Conservation (phyloP, 2,329 filamentous ascomycete species). For the Didymella glomerata region DNA sequence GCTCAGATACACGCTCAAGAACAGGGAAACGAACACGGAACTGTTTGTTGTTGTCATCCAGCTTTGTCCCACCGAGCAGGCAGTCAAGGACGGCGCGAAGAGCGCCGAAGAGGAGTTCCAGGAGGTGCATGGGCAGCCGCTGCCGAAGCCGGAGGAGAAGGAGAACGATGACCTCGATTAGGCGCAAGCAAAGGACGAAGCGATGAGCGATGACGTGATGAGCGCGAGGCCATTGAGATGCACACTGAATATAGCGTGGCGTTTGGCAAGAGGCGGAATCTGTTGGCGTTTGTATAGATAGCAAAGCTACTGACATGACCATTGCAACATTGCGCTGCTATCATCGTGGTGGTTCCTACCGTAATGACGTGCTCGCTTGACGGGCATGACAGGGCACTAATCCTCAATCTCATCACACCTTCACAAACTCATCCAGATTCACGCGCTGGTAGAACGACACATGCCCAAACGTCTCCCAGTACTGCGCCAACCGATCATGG, state of each 20-base stretch:
- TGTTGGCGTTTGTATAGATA: not conserved
- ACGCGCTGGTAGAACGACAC: slow-evolving; percentile 60
- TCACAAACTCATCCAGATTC: slow-evolving; percentile 53
- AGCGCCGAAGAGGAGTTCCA: slow-evolving; percentile 38
- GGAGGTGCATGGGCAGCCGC: slow-evolving; percentile 27
- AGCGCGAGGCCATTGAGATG: too few relatives aligned
- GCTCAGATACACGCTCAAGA: slow-evolving; percentile 91
- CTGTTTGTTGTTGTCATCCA: slow-evolving; percentile 86
- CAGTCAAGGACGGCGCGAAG: slow-evolving; percentile 35
- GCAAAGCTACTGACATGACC: too few relatives aligned
- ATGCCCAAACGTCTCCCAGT: slow-evolving; percentile 72
- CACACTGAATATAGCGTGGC: not conserved
- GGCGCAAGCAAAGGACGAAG: not conserved
- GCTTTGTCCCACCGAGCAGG: slow-evolving; percentile 73
- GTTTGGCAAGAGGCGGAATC: not conserved
- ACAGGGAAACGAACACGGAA: slow-evolving; percentile 74
- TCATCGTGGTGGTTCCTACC: too few relatives aligned
- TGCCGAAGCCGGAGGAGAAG: slow-evolving; percentile 2
- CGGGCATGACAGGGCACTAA: too few relatives aligned
- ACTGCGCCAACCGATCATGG: slow-evolving; percentile 78
- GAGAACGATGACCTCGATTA: slow-evolving; percentile 28
- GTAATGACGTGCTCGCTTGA: too few relatives aligned
- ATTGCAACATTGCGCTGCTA: too few relatives aligned
- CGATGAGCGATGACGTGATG: too few relatives aligned
- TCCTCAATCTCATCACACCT: too few relatives aligned